These are phyloP conservation scores for Rutstroemia sp. DNA, from an alignment of 2,329 filamentous ascomycete species.

Conservation along the genomic window DNA sequence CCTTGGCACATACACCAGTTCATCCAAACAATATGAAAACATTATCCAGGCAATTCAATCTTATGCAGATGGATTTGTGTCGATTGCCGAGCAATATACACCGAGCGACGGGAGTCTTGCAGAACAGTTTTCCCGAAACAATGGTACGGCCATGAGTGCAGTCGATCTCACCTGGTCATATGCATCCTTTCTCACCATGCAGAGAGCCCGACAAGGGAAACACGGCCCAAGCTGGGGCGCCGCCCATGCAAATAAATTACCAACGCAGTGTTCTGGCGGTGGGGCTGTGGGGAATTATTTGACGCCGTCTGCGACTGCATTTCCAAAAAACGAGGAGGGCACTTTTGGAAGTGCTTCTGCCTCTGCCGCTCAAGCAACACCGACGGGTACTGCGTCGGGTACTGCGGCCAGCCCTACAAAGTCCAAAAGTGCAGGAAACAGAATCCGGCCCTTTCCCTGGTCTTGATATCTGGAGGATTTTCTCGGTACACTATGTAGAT, in stretches of 20 bases:
- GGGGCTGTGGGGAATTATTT: not conserved
- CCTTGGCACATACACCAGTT: slow-evolving; percentile 55
- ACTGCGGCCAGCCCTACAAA: not conserved
- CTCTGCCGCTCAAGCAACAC: not conserved
- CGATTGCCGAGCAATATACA: slow-evolving; percentile 42
- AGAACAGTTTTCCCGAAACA: slow-evolving; percentile 56
- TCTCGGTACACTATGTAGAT: too few relatives aligned
- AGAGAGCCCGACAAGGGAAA: slow-evolving; percentile 45
- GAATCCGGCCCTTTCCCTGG: not conserved
- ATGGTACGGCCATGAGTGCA: slow-evolving; percentile 51
- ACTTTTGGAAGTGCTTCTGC: not conserved
- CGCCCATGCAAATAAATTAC: slow-evolving; percentile 25
- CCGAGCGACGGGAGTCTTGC: slow-evolving; percentile 51
- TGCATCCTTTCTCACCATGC: slow-evolving; percentile 57
- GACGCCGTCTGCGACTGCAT: not conserved
- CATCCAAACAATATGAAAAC: slow-evolving; percentile 44
- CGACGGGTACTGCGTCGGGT: not conserved
- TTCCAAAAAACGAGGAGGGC: not conserved
- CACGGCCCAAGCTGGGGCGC: slow-evolving; percentile 49
- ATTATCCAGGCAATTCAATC: slow-evolving; percentile 49
- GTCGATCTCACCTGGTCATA: slow-evolving; percentile 66
- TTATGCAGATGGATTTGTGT: slow-evolving; percentile 53
- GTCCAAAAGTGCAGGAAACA: slow-evolving; percentile 3
- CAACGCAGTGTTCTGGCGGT: not conserved
- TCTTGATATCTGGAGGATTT: too few relatives aligned